Evolutionary conservation across 2,329 filamentous ascomycete species (phyloP), one percentile per base, ranked within the genome.

Genomic region (Microcyclospora tardicrescens): DNA sequence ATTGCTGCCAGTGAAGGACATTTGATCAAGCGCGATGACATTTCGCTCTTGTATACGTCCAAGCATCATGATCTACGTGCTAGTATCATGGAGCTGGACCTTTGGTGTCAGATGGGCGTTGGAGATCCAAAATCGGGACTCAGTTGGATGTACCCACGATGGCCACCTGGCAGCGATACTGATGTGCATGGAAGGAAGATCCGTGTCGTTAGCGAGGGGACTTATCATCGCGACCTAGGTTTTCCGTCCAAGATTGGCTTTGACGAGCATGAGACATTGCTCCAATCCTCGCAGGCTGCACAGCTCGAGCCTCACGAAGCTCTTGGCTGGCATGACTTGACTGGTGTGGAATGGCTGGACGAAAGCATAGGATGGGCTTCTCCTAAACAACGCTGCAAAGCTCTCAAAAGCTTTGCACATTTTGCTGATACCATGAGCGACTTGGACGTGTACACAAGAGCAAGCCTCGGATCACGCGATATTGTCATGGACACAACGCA

Each of bases 41-140:
- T 93, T 0, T 67, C 71, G 37, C 65, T 73, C 6, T 69, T 98
- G 2, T 94, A 86, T 53, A 67, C 71, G 38, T 75, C 75, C 11
- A 80, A 82, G 38, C 59, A 70, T 2, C 62, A 71, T 19, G 91
- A 98, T 56, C 64, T 98, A 10, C 78, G 91, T 39, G 84, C 80
- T 15, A 79, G 81, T 2, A 75, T 98, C 35, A 78, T 73, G 40
- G 86, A 96, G 44, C 71, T 98, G 19, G 80, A 93, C 56, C 91
- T 93, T 56, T 98, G 89, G 89, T 98, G 93, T 57, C 91, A 98
- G 58, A 86, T 96, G 61, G 85, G 81, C 0, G 77, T 98, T 9
- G 93, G 91, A 5, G 91, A 94, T 56, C 69, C 76, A n/a, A 82
- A 82, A 49, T 82, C 83, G 14, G 89, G 91, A 0, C 73, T 93